Evolutionary conservation across 2,329 filamentous ascomycete species (phyloP).

Genomic region (Arthrobotrys pseudoclavata): DNA sequence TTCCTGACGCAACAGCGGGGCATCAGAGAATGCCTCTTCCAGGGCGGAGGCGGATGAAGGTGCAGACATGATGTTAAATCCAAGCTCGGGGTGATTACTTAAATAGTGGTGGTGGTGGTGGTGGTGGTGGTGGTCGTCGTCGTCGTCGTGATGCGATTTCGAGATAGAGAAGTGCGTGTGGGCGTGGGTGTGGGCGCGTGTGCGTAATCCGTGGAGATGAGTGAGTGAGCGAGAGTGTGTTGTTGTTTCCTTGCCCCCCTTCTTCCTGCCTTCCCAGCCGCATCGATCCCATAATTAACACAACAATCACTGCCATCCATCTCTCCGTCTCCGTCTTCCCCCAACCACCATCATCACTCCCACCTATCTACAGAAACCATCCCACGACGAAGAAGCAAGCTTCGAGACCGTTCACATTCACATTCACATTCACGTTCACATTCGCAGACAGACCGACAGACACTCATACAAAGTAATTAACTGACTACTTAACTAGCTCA

Average conservation of each 20-base stretch:
- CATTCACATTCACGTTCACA: background rate
- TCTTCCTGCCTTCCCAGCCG: too few species aligned
- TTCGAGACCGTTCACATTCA: background rate
- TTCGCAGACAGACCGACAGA: background rate
- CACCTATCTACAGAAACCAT: background rate
- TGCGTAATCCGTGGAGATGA: background rate
- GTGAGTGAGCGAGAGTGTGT: background rate
- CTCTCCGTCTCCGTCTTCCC: background rate
- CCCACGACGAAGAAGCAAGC: background rate
- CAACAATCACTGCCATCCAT: background rate
- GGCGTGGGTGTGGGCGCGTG: background rate
- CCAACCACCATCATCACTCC: slow-evolving; percentile 1
- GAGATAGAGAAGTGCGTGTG: background rate
- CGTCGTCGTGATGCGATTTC: too few species aligned
- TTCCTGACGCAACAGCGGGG: slow-evolving; percentile 24
- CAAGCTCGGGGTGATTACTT: background rate
- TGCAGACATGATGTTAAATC: slow-evolving; percentile 57
- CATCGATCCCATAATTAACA: too few species aligned
- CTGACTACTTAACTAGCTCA: too few species aligned
- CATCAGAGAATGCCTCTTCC: slow-evolving; percentile 40
- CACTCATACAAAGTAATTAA: too few species aligned
- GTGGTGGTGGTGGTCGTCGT: slow-evolving; percentile 14
- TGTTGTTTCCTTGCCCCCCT: background rate
- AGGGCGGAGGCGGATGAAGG: background rate
- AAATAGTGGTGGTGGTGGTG: slow-evolving; percentile 5